Conservation (phyloP, 176 grass and related monocot genomes). For the Pharus latifolius region DNA sequence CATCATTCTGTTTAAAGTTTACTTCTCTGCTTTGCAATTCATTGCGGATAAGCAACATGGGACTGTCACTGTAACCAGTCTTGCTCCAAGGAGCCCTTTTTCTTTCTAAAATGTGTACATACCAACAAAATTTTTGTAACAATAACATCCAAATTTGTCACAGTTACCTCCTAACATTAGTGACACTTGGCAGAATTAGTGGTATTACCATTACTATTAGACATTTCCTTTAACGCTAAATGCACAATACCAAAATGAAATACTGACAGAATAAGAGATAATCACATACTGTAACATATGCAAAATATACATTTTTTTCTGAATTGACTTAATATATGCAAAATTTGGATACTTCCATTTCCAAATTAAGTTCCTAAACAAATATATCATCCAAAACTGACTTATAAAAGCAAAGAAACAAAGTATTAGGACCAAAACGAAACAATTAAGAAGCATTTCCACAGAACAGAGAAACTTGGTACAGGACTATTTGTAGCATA, state of each 20-base stretch:
- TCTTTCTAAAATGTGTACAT: neutral
- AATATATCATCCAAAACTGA: neutral
- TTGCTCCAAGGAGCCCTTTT: neutral
- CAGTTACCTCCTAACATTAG: neutral
- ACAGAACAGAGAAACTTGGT: neutral
- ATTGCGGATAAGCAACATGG: conserved; percentile 24
- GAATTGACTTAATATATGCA: too few species aligned
- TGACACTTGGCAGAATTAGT: neutral
- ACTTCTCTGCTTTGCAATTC: conserved; percentile 11
- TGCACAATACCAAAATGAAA: too few species aligned
- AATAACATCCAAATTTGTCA: neutral
- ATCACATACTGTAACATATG: too few species aligned
- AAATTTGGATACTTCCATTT: too few species aligned
- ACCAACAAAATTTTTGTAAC: too few species aligned
- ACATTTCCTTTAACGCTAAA: too few species aligned
- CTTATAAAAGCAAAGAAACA: neutral
- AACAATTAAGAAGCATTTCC: neutral
- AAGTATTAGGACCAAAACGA: too few species aligned
- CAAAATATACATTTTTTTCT: too few species aligned
- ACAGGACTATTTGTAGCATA: neutral
- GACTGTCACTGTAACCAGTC: neutral
- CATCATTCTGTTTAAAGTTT: neutral
- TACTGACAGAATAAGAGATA: too few species aligned
- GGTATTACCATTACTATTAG: neutral
- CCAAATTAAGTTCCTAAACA: too few species aligned